These are phyloP conservation scores for Aureobasidium uvarum DNA, from an alignment of 2,329 filamentous ascomycete species.

Conservation along the genomic window DNA sequence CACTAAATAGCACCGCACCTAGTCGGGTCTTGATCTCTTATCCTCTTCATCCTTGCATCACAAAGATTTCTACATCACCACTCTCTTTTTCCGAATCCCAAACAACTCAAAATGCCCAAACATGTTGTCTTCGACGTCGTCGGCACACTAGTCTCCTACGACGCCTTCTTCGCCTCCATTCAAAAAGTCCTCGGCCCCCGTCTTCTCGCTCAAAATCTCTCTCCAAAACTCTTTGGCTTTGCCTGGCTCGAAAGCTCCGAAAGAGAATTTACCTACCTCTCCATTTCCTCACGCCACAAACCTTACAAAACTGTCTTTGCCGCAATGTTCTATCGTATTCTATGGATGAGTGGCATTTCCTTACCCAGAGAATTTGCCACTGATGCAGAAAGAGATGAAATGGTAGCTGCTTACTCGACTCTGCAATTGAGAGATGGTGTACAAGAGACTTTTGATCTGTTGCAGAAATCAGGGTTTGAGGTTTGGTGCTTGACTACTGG, in stretches of 20 bases:
- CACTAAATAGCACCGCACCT: not conserved
- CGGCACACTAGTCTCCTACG: conserved; percentile 52
- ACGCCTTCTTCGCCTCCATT: conserved; percentile 46
- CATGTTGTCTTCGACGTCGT: conserved; percentile 48
- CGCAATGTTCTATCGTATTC: conserved; percentile 51
- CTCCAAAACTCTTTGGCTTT: conserved; percentile 47
- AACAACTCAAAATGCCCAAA: conserved; percentile 25
- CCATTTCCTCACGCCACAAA: conserved; percentile 46
- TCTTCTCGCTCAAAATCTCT: conserved; percentile 44
- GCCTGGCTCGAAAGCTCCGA: conserved; percentile 51
- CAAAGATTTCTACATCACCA: not conserved
- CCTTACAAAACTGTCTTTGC: conserved; percentile 47
- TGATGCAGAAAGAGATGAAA: conserved; percentile 45
- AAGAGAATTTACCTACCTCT: conserved; percentile 53
- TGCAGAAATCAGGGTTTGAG: conserved; percentile 50
- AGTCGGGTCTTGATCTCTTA: too few relatives aligned
- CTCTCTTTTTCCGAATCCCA: not conserved
- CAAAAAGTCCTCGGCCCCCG: conserved; percentile 45
- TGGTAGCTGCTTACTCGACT: conserved; percentile 43
- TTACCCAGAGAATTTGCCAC: conserved; percentile 46
- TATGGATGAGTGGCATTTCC: conserved; percentile 47
- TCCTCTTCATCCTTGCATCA: too few relatives aligned
- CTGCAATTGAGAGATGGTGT: conserved; percentile 42
- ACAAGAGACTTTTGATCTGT: conserved; percentile 44
- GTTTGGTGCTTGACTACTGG: conserved; percentile 57